Evolutionary conservation across 106 monocot species (phyloP).

Genomic region (Agapanthus africanus): DNA sequence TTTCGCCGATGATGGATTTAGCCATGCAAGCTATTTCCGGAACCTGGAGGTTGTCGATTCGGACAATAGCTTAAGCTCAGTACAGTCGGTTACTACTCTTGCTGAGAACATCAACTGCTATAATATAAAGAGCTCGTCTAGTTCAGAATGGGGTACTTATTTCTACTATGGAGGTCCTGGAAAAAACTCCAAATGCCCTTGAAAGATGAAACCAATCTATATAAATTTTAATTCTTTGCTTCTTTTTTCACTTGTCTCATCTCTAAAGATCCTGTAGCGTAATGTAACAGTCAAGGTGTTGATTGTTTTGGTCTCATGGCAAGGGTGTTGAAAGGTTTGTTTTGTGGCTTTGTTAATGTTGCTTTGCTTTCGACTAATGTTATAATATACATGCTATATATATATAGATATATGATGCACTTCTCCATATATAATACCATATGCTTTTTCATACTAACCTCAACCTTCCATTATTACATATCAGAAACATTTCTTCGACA

Average conservation of each 20-base stretch:
- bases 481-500: too few relatives aligned
- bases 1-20: conserved; percentile 74
- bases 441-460: too few relatives aligned
- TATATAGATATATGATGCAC: neutral
- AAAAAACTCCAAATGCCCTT: conserved; percentile 62
- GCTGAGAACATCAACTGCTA: conserved; percentile 89
- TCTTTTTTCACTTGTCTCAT: neutral
- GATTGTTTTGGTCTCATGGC: conserved; percentile 1
- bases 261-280: neutral
- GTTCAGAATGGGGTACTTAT: conserved; percentile 66
- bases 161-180: conserved; percentile 98
- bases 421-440: too few relatives aligned
- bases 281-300: conserved; percentile 6
- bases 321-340: neutral
- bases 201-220: too few relatives aligned
- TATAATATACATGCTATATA: neutral
- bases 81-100: conserved; percentile 48
- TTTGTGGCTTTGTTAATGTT: neutral
- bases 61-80: conserved; percentile 74
- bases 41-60: conserved; percentile 83
- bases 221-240: too few relatives aligned
- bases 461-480: too few relatives aligned
- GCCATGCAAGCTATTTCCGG: conserved; percentile 74
- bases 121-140: conserved; percentile 59
- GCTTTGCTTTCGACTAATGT: neutral